phyloP scores from a whole-genome alignment of 352 stramenopile species.

The Hyaloperonospora arabidopsidis region DNA sequence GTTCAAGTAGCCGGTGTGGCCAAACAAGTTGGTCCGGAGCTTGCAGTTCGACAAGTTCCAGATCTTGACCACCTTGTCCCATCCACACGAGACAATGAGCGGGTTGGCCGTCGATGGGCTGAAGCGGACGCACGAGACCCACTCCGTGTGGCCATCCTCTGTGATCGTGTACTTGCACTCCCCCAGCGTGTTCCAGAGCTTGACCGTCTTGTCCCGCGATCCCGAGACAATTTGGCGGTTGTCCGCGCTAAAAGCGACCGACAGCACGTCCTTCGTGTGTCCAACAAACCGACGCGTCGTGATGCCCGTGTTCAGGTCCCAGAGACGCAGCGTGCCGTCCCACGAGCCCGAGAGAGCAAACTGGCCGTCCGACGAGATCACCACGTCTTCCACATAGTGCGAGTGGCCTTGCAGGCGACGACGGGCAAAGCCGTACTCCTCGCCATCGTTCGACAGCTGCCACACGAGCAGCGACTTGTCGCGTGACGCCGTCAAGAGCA shows the following conservation, averaged over 20 bases:
- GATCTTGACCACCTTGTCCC: slow-evolving; percentile 99
- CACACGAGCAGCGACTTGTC: slow-evolving; percentile 93
- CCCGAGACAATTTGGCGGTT: slow-evolving; percentile 99
- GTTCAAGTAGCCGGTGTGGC: slow-evolving; percentile 99
- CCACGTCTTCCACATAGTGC: slow-evolving; percentile 99
- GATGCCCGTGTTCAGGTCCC: slow-evolving; percentile 98
- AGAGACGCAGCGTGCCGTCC: slow-evolving; percentile 98
- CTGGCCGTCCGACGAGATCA: slow-evolving; percentile 98
- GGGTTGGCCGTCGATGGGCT: slow-evolving; percentile 92
- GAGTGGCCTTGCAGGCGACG: slow-evolving; percentile 96
- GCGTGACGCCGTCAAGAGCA: slow-evolving; percentile 96
- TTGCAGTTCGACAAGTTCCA: slow-evolving; percentile 99
- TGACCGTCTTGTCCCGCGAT: slow-evolving; percentile 99
- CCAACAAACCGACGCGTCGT: slow-evolving; percentile 98
- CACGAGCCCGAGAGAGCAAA: slow-evolving; percentile 98
- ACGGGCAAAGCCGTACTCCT: slow-evolving; percentile 97
- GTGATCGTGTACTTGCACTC: slow-evolving; percentile 99
- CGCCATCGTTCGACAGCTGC: slow-evolving; percentile 90
- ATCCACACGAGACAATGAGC: slow-evolving; percentile 98
- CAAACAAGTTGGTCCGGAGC: slow-evolving; percentile 98
- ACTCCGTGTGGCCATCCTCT: slow-evolving; percentile 98
- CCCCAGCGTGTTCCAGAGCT: slow-evolving; percentile 99
- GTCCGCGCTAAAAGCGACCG: slow-evolving; percentile 97
- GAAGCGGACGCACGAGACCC: slow-evolving; percentile 99
- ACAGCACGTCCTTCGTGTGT: slow-evolving; percentile 99